Evolutionary conservation across 1,139 yeast species (phyloP).

Genomic region (Candida sanyaensis): DNA sequence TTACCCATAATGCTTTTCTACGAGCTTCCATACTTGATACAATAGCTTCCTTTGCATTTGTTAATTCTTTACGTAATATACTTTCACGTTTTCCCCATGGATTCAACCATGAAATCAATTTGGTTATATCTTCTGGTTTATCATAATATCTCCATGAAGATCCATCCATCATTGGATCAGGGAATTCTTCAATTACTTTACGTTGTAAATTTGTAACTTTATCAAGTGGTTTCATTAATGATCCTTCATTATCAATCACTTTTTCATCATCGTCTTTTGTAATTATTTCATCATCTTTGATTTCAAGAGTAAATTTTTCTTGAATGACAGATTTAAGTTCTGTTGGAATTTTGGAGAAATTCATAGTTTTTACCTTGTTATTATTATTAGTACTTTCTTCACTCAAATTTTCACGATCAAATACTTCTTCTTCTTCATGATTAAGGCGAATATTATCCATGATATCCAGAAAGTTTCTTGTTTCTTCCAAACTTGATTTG

Average conservation of each 20-base stretch:
- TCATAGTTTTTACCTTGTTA: conserved; percentile 16
- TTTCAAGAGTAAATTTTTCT: conserved; percentile 20
- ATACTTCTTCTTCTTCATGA: conserved; percentile 1
- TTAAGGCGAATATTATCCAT: conserved; percentile 1
- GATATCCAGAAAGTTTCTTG: conserved; percentile 6
- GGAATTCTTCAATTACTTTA: conserved; percentile 68
- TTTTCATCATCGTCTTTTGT: conserved; percentile 14
- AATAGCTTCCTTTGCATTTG: conserved; percentile 54
- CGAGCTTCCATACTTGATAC: conserved; percentile 61
- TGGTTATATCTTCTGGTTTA: conserved; percentile 55
- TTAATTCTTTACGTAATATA: conserved; percentile 62
- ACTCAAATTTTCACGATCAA: conserved; percentile 19
- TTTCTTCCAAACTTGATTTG: conserved; percentile 9
- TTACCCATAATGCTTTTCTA: conserved; percentile 49
- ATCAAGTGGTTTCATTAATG: conserved; percentile 24
- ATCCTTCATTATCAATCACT: conserved; percentile 48
- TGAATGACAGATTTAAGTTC: conserved; percentile 22
- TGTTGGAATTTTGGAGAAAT: conserved; percentile 19
- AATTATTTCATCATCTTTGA: conserved; percentile 20
- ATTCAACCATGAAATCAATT: conserved; percentile 67
- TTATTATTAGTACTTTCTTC: conserved; percentile 5
- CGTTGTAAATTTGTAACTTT: conserved; percentile 53
- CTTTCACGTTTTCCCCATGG: conserved; percentile 79
- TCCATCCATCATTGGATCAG: conserved; percentile 52
- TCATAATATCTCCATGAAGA: conserved; percentile 76